Base-by-base conservation (phyloP, 345 rosid genomes). In the Eucalyptus victrix region DNA sequence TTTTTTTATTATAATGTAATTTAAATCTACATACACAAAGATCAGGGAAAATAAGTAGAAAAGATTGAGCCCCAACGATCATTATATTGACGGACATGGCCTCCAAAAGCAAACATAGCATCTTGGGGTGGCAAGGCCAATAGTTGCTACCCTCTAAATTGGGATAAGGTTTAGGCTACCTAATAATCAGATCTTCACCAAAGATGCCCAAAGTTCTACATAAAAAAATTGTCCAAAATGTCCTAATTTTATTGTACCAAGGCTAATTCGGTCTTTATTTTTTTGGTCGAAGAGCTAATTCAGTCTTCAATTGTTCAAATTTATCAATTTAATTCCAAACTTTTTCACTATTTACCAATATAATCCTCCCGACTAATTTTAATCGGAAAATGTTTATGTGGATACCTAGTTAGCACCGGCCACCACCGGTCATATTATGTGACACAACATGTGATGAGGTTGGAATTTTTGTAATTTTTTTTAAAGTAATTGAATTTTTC, bases 371-470 rank as follows among this genome's bases (percentile, higher is more conserved):
- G 1, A 2, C 5, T 18, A 34, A 72, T 72, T 37, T 34, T 69
- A 3, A 19, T 8, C 0, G 4, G 18, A 69, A 69, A 69, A 34
- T 34, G 18, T 40, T 69, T 34, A 34, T 6, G 13, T 69, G 44
- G 44, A 5, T 10, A 34, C 23, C 7, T 10, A 18, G 10, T 23
- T 54, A 21, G 60, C 24, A 8, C 24, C 2, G 11, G 7, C 34
- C 4, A 0, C 4, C 44, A 3, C 6, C 1, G 8, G 13, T 6
- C 2, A 3, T 72, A 14, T 3, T 34, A 34, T 9, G 34, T 72
- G 44, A 18, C 12, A 34, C 3, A 23, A 5, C 24, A 3, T 3
- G 24, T 2, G 13, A 23, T 18, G 13, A 34, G 7, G 11, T 18
- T 23, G 19, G 34, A 30, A 30, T 14, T 65, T 65, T n/a, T 65